A percentile compares a stretch with the other conserved stretches of the same genome.
Evolutionary conservation across 768 basidiomycete species (phyloP).

Genomic region (Gautieria morchelliformis): DNA sequence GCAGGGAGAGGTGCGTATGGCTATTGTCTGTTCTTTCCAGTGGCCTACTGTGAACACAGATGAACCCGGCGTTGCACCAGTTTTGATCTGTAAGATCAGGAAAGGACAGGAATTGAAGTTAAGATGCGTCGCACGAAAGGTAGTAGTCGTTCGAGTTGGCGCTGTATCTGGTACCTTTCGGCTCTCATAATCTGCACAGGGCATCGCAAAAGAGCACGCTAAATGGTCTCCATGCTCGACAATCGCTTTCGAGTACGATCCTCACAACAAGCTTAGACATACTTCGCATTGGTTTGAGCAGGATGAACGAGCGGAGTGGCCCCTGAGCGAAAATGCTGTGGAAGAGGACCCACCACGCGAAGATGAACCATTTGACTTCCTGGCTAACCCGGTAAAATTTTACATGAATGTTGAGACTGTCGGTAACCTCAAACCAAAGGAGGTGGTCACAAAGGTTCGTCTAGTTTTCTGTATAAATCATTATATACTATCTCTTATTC

Average conservation of each 20-base stretch:
- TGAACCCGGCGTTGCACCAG: constrained; percentile 52
- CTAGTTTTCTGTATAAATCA: neutral
- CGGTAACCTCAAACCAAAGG: constrained; percentile 80
- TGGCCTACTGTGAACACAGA: constrained; percentile 27
- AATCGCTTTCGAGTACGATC: constrained; percentile 95
- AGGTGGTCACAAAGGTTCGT: constrained; percentile 75
- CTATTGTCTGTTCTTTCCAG: constrained; percentile 4
- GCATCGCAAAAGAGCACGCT: constrained; percentile 95
- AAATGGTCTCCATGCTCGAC: constrained; percentile 98
- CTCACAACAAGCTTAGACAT: constrained; percentile 93
- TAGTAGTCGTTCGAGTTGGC: constrained; percentile 22
- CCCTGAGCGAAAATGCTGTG: constrained; percentile 73
- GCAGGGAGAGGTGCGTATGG: constrained; percentile 68
- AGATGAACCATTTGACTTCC: constrained; percentile 79
- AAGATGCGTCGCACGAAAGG: constrained; percentile 88
- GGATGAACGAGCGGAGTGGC: constrained; percentile 82
- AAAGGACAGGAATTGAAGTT: constrained; percentile 88
- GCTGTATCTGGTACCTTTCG: neutral
- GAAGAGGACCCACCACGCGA: constrained; percentile 77
- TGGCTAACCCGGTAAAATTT: constrained; percentile 80
- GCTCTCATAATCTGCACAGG: constrained; percentile 36
- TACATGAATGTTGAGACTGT: constrained; percentile 95
- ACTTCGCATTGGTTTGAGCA: constrained; percentile 92
- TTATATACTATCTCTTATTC: neutral
- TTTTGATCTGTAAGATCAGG: constrained; percentile 84